Evolutionary conservation across 805 yeast genomes (phyloP), one percentile per base, ranked within the genome.

Genomic region (Pichia insulana): DNA sequence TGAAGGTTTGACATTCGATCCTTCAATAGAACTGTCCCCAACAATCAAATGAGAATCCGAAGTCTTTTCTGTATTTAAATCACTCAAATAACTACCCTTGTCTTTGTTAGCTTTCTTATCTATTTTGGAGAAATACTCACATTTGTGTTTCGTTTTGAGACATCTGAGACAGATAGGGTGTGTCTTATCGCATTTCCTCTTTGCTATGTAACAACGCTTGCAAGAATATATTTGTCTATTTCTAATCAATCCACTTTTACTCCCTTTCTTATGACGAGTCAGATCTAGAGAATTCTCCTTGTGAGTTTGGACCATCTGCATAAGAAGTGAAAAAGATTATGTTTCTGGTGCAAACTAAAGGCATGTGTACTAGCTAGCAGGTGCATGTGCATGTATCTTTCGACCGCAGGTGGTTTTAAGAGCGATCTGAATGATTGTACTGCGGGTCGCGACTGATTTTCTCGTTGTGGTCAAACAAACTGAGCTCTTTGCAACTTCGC

Each of bases 111-210:
- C 11, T 18, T 18, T 7, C n/a, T 32, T 11, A 16, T 10, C 16
- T 32, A 11, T 17, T 32, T 6, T 16, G 19, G 50, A 45, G 16
- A 52, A 52, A 34, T 53, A 53, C 12, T 49, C 50, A 37, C 56
- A 53, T 1, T n/a, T 13, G 16, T 43, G 31, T 4, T 47, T 40
- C 3, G 49, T 39, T 10, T 44, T 30, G 7, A 10, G 18, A 20
- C 57, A 52, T 25, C 55, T 37, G 4, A 33, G 30, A 34, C 57
- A 53, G 3, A 32, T 22, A 2, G 50, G 49, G 26, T 34, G 43
- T 11, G 31, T 45, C 26, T 43, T 53, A 17, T 40, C 49, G 36
- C 56, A 53, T 41, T 51, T 53, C n/a, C 55, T 35, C 25, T 53
- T 53, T 2, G 43, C 33, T 3, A 32, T 40, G 30, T 42, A 53